Evolutionary conservation across 345 rosid genomes (phyloP).

Genomic region (Heritiera fomes): DNA sequence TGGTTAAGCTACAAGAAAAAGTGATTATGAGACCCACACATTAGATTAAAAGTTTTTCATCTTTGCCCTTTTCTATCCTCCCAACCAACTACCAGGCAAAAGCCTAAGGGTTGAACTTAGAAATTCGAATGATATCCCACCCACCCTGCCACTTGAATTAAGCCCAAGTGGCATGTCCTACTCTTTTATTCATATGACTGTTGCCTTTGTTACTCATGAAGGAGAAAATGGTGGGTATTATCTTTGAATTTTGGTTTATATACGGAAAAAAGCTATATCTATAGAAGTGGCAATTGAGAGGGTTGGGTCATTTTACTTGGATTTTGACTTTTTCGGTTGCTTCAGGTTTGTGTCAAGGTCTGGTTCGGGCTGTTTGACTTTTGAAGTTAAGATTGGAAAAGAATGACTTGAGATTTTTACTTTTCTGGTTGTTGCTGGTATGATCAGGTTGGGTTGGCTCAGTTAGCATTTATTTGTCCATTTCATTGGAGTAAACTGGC

Average conservation of each 20-base stretch:
- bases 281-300: neutral
- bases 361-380: neutral
- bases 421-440: neutral
- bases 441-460: neutral
- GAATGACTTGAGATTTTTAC: neutral
- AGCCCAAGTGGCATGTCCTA: too few relatives aligned
- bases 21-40: too few relatives aligned
- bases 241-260: conserved; percentile 4
- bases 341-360: neutral
- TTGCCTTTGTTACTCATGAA: neutral
- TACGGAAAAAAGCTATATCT: neutral
- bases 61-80: too few relatives aligned
- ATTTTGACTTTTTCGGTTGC: neutral
- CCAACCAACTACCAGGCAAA: too few relatives aligned
- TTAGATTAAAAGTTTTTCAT: too few relatives aligned
- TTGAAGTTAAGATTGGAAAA: neutral
- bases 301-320: neutral
- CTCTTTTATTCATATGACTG: neutral
- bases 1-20: too few relatives aligned
- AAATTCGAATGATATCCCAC: too few relatives aligned
- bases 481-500: neutral
- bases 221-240: neutral
- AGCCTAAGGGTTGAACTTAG: too few relatives aligned
- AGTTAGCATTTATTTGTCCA: neutral
- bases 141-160: too few relatives aligned